Percentiles rank a stretch among this genome's conserved stretches.
Evolutionary conservation across 2,329 filamentous ascomycete species (phyloP).

Genomic region (Colletotrichum sp.): DNA sequence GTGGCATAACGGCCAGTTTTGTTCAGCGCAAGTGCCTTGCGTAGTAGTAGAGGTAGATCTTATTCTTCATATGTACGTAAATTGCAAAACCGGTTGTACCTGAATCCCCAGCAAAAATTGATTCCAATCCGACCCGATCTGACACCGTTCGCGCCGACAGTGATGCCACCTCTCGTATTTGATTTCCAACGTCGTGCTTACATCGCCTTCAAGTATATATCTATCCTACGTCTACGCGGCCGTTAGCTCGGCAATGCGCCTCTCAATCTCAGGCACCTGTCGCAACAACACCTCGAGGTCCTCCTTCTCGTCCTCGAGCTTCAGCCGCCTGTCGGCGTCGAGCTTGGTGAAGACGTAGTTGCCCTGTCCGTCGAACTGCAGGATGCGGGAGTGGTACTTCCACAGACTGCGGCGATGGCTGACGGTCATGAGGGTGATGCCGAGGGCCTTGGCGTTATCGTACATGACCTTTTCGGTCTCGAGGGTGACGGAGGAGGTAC

Average conservation of each 20-base stretch:
- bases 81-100: not conserved
- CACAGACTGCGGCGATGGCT: conserved; percentile 89
- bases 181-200: not conserved
- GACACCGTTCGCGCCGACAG: not conserved
- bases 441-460: conserved; percentile 88
- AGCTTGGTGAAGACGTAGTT: conserved; percentile 87
- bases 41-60: not conserved
- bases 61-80: not conserved
- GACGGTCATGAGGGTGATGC: conserved; percentile 97
- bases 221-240: conserved; percentile 30
- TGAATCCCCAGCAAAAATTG: not conserved
- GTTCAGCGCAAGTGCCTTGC: not conserved
- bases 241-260: conserved; percentile 80
- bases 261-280: conserved; percentile 87
- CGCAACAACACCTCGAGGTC: conserved; percentile 86
- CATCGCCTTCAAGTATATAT: not conserved
- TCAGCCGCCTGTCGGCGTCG: conserved; percentile 84
- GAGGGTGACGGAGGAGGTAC: conserved; percentile 92
- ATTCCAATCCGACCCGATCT: not conserved
- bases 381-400: conserved; percentile 93
- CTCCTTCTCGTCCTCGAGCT: conserved; percentile 95
- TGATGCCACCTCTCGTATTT: not conserved
- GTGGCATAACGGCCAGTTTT: not conserved
- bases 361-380: conserved; percentile 97
- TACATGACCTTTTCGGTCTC: conserved; percentile 98